phyloP scores from a whole-genome alignment of 1,284 basidiomycete species.

The Ustilago shanxiensis region DNA sequence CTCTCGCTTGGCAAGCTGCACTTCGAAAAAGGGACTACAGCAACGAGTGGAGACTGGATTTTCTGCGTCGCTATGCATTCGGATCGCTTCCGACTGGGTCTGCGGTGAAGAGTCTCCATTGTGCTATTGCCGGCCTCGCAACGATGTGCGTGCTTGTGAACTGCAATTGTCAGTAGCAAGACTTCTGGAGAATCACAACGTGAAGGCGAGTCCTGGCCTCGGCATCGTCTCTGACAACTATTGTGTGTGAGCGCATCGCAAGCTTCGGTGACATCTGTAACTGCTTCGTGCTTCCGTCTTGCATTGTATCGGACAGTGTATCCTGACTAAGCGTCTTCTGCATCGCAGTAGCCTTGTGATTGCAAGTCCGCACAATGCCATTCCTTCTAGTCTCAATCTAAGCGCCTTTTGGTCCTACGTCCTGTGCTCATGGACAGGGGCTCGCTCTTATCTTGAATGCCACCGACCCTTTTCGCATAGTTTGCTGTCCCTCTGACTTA shows the following conservation, averaged over 20 bases:
- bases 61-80: constrained; percentile 5
- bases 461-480: no score
- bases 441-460: not conserved
- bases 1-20: not conserved
- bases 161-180: not conserved
- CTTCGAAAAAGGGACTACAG: not conserved
- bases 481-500: not conserved
- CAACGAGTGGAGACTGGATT: not conserved
- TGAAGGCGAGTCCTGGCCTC: not conserved
- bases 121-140: not conserved
- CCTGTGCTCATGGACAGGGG: not conserved
- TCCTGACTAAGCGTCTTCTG: not conserved
- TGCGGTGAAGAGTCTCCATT: not conserved
- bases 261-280: constrained; percentile 1
- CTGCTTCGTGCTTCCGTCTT: not conserved
- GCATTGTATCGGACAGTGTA: not conserved
- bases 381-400: not conserved
- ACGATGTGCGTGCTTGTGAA: not conserved
- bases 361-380: not conserved
- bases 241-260: no score
- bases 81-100: not conserved
- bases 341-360: not conserved
- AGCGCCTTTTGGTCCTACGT: not conserved
- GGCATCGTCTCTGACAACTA: not conserved
- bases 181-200: no score